Percentiles rank a stretch among this genome's conserved stretches.
Conservation (phyloP, 129 eudicot species). For the Kitagawia praeruptora region DNA sequence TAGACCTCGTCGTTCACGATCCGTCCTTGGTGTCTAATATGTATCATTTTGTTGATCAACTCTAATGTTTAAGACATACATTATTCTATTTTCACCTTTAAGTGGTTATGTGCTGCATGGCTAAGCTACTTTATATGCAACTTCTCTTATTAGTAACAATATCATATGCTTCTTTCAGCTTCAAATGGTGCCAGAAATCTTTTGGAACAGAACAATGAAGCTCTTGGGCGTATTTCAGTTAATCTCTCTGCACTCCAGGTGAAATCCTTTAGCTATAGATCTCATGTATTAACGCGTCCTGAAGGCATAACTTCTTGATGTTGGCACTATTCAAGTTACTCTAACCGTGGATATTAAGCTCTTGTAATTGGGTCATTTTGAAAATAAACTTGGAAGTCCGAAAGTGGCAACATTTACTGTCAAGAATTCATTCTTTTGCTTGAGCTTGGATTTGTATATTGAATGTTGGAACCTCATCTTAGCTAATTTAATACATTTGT, state of each 20-base stretch:
- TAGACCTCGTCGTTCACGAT: background rate
- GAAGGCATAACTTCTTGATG: background rate
- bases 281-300: background rate
- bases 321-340: background rate
- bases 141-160: background rate
- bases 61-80: background rate
- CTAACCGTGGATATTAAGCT: background rate
- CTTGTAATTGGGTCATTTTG: background rate
- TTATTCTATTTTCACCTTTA: background rate
- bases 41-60: background rate
- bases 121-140: background rate
- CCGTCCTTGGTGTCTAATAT: background rate
- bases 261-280: conserved; percentile 9
- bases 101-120: conserved; percentile 1
- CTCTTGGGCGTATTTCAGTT: conserved; percentile 51
- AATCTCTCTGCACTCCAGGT: conserved; percentile 71
- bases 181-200: conserved; percentile 48
- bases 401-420: background rate
- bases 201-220: conserved; percentile 62
- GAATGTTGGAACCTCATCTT: background rate
- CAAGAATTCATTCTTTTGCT: background rate
- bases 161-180: conserved; percentile 30
- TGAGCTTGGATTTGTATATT: background rate
- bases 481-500: background rate
- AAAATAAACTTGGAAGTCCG: background rate